These are phyloP conservation scores for Globisporangium mamillatum DNA, from an alignment of 352 stramenopile genomes.

Conservation along the genomic window DNA sequence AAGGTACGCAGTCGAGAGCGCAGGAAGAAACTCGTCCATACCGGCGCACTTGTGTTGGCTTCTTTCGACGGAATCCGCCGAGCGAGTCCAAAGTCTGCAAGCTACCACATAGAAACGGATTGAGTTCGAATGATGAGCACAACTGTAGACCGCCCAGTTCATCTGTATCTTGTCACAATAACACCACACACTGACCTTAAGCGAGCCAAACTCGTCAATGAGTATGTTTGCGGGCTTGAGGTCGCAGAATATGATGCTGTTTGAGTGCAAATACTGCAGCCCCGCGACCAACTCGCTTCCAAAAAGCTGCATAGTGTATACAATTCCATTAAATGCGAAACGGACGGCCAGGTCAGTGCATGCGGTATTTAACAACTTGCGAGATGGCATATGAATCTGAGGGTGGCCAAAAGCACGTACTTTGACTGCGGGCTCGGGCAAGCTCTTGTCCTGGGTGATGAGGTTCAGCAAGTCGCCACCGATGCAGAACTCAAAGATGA, in stretches of 20 bases:
- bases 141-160: not conserved
- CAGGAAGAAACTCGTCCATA: constrained; percentile 19
- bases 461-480: constrained; percentile 89
- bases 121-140: not conserved
- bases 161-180: not conserved
- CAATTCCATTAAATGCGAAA: not conserved
- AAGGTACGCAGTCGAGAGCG: not conserved
- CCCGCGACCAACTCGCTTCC: constrained; percentile 71
- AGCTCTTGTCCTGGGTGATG: constrained; percentile 82
- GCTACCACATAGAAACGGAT: constrained; percentile 24
- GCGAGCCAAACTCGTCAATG: constrained; percentile 91
- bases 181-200: constrained; percentile 55
- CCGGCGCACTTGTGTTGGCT: constrained; percentile 24
- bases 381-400: not conserved
- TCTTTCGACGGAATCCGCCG: constrained; percentile 71
- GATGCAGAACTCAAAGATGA: constrained; percentile 94
- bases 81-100: constrained; percentile 89
- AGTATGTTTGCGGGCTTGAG: constrained; percentile 90
- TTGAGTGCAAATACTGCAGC: constrained; percentile 87
- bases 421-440: constrained; percentile 79
- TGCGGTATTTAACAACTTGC: not conserved
- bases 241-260: constrained; percentile 90
- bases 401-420: constrained; percentile 22
- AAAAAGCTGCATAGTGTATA: constrained; percentile 38
- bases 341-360: too few species aligned